Conservation (phyloP, 345 rosid genomes). For the Rubroshorea leprosula region DNA sequence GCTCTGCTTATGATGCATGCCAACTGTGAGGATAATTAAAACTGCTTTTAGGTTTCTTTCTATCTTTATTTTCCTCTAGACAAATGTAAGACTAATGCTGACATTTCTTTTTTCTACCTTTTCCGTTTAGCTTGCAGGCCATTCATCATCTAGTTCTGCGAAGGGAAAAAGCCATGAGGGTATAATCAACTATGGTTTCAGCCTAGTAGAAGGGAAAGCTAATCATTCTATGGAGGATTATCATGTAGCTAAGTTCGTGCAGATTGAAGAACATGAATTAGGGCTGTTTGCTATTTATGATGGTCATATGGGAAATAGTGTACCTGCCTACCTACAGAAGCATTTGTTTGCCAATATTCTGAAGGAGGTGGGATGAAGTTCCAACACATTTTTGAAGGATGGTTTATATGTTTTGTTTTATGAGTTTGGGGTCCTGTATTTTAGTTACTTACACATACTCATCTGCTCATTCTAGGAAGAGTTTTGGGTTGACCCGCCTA, state of each 20-base stretch:
- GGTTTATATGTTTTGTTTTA: conserved; percentile 7
- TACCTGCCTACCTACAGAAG: conserved; percentile 63
- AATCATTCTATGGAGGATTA: conserved; percentile 74
- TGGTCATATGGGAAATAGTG: conserved; percentile 66
- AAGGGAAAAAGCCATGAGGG: conserved; percentile 51
- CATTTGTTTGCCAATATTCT: conserved; percentile 60
- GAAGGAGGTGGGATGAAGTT: conserved; percentile 41
- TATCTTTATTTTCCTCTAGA: background rate
- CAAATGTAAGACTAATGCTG: background rate
- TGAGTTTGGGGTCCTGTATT: conserved; percentile 1
- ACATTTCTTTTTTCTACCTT: conserved; percentile 2
- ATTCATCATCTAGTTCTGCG: conserved; percentile 48
- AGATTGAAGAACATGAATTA: conserved; percentile 42
- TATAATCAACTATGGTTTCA: conserved; percentile 51
- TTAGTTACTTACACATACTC: conserved; percentile 10
- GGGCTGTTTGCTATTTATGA: conserved; percentile 75
- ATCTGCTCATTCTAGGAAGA: conserved; percentile 37
- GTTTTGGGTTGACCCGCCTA: conserved; percentile 54
- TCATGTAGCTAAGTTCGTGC: conserved; percentile 63
- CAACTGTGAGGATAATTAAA: background rate
- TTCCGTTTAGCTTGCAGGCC: conserved; percentile 39
- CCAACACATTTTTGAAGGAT: conserved; percentile 6
- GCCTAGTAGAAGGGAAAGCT: conserved; percentile 59
- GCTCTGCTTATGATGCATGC: background rate
- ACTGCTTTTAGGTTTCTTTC: background rate